Conservation (phyloP, 2,329 filamentous ascomycete genomes). For the Bipolaris gigantea region DNA sequence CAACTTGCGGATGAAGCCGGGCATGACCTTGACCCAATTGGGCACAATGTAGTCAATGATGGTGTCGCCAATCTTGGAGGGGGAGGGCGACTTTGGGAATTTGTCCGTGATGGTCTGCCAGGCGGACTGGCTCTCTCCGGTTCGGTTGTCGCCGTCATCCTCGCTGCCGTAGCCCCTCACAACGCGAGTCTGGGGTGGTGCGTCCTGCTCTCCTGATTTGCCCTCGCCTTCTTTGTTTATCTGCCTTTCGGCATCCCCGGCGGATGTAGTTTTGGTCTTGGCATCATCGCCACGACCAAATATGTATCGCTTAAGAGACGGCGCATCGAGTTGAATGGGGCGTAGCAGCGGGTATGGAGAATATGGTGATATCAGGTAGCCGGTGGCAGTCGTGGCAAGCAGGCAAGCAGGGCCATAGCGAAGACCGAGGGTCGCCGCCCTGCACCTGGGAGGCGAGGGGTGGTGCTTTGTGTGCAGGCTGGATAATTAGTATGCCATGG, state of each 20-base stretch:
- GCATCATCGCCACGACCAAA: constrained; percentile 10
- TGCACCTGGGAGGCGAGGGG: constrained; percentile 12
- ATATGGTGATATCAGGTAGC: constrained; percentile 22
- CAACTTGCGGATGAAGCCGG: constrained; percentile 77
- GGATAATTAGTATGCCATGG: constrained; percentile 11
- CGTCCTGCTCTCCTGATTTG: constrained; percentile 35
- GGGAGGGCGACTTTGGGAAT: constrained; percentile 33
- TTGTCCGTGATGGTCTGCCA: constrained; percentile 41
- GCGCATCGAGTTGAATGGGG: constrained; percentile 35
- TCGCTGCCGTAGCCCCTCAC: constrained; percentile 29
- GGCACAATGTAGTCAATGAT: constrained; percentile 75
- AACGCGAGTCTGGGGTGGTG: constrained; percentile 41
- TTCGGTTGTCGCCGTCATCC: constrained; percentile 11
- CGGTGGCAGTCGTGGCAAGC: constrained; percentile 27
- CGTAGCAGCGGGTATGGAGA: constrained; percentile 21
- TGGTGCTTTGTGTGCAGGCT: constrained; percentile 31
- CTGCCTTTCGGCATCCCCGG: constrained; percentile 22
- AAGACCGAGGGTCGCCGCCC: constrained; percentile 18
- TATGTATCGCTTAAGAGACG: constrained; percentile 25
- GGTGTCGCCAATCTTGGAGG: constrained; percentile 50
- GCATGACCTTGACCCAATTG: constrained; percentile 77
- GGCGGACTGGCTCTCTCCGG: constrained; percentile 24
- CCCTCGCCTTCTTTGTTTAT: constrained; percentile 14
- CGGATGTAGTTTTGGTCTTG: constrained; percentile 22
- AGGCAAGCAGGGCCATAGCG: constrained; percentile 38